Evolutionary conservation across 768 basidiomycete species (phyloP).

Genomic region (Macrocybe gigantea): DNA sequence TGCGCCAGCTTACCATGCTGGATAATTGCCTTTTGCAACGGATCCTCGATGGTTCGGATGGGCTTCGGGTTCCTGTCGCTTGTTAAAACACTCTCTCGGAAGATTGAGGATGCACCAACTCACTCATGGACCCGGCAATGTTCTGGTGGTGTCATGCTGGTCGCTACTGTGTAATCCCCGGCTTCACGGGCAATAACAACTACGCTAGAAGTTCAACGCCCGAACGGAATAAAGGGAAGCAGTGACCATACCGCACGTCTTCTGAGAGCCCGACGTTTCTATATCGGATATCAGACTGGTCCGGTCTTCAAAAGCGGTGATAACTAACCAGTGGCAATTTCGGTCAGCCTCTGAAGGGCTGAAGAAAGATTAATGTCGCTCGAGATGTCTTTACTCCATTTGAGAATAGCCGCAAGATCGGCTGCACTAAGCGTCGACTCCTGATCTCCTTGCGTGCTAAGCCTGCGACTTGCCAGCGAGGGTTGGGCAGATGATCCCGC

Average conservation of each 20-base stretch:
- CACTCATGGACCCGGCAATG: constrained; percentile 67
- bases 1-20: constrained; percentile 45
- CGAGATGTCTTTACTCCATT: constrained; percentile 72
- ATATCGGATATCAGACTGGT: neutral
- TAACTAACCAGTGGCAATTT: constrained; percentile 57
- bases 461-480: constrained; percentile 22
- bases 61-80: constrained; percentile 49
- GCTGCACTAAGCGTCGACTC: constrained; percentile 53
- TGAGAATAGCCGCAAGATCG: constrained; percentile 63
- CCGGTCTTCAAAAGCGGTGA: neutral
- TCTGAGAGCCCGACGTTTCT: constrained; percentile 66
- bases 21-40: constrained; percentile 61
- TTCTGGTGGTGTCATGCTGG: constrained; percentile 55
- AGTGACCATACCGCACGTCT: constrained; percentile 40
- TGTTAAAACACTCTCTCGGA: neutral
- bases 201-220: constrained; percentile 9
- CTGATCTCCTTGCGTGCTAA: constrained; percentile 41
- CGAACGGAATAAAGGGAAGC: too few relatives aligned
- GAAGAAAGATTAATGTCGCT: constrained; percentile 67
- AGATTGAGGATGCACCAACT: constrained; percentile 14
- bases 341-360: constrained; percentile 63
- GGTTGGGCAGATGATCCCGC: constrained; percentile 16
- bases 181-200: constrained; percentile 66
- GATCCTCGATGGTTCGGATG: constrained; percentile 52
- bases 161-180: constrained; percentile 67